Conservation (phyloP, 805 yeast genomes). For the Schizosaccharomyces japonicus region DNA sequence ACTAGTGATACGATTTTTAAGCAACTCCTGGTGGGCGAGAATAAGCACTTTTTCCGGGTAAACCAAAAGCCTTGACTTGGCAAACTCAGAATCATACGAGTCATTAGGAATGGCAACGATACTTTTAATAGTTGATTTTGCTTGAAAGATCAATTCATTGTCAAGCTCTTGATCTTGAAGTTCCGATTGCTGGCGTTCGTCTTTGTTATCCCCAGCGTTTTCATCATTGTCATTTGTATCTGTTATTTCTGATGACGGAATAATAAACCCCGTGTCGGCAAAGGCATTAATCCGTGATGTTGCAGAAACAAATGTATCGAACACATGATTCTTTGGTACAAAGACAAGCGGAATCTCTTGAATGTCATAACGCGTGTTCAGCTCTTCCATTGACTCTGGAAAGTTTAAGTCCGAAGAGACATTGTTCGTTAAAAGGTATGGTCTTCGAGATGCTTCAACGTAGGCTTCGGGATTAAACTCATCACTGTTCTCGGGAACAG, state of each 20-base stretch:
- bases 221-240: background rate
- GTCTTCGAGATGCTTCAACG: background rate
- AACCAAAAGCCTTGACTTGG: background rate
- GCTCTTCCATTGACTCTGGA: background rate
- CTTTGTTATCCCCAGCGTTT: background rate
- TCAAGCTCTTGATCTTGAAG: too few relatives aligned
- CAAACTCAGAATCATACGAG: background rate
- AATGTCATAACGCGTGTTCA: background rate
- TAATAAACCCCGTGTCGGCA: background rate
- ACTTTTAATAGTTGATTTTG: background rate
- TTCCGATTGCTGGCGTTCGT: too few relatives aligned
- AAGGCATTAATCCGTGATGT: background rate
- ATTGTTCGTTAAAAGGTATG: background rate
- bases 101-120: constrained; percentile 1
- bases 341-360: background rate
- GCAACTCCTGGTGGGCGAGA: background rate
- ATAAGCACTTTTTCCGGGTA: background rate
- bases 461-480: background rate
- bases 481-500: background rate
- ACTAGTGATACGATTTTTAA: background rate
- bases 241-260: background rate
- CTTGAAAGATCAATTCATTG: background rate
- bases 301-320: background rate
- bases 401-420: background rate
- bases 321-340: background rate